Base-by-base conservation (phyloP, 2,329 filamentous ascomycete genomes). In the Zalaria obscura region DNA sequence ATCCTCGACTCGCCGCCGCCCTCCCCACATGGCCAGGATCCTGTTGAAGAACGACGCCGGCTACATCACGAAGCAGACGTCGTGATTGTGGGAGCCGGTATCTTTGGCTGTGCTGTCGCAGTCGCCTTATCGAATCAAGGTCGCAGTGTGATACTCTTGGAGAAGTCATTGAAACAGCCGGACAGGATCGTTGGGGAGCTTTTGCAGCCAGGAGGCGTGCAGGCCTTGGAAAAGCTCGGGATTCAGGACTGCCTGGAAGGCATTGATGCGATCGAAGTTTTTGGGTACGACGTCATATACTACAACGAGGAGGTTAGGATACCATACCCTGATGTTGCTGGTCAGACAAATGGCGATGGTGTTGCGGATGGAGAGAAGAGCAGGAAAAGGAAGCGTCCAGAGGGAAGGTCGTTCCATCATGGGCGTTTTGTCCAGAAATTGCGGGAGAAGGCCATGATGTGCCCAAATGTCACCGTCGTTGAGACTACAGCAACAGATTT, bases 121-220 rank as follows among this genome's bases (percentile, higher is more conserved):
- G 83, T 80, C 48, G 78, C 89, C 25, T 72, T 96, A 36, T 88
- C 83, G 45, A 80, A 83, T 52, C 91, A 96, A 65, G 88, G 87
- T 41, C 78, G 91, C 48, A 93, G 83, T 59, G 88, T 98, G 26
- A 73, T 96, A 26, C 68, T 98, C 40, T 75, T 98, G 39, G 91
- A 98, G 67, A 76, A 76, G 54, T 93, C 78, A 64, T 69, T 96
- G 64, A 86, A 86, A 63, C 82, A 96, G 67, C 91, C 91, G 18
- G 83, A 96, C 65, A 79, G 91, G 48, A 98, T 98, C 51, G 87
- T 98, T 38, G 91, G 91, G 52, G 91, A 98, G 66, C 67, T 98
- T 49, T 68, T 98, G 52, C 91, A 98, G 63, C 91, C 91, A 0
- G 91, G 91, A 39, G 91, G 91, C 39, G 79, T 94, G 29, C 69